A percentile compares a stretch with the other conserved stretches of the same genome.
Evolutionary conservation across 2,329 filamentous ascomycete genomes (phyloP).

Genomic region (Acrodontium crateriforme): DNA sequence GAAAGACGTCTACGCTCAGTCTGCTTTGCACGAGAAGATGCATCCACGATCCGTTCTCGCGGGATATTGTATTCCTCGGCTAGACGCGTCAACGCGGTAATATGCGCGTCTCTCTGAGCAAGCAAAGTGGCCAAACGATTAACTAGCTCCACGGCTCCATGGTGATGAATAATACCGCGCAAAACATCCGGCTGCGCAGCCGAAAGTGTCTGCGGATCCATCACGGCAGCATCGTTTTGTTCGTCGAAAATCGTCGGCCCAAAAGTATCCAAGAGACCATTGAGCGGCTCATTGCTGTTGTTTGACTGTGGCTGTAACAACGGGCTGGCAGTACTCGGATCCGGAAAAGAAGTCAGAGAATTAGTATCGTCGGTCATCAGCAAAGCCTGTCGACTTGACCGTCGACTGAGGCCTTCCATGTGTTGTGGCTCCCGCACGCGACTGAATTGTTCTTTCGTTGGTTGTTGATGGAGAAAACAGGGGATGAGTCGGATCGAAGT

Average conservation of each 20-base stretch:
- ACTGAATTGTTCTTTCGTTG: too few species aligned
- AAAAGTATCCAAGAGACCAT: constrained; percentile 16
- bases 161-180: constrained; percentile 16
- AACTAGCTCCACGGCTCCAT: constrained; percentile 18
- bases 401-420: constrained; percentile 9
- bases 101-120: constrained; percentile 21
- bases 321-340: constrained; percentile 13
- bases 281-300: constrained; percentile 8
- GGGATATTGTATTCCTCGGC: constrained; percentile 21
- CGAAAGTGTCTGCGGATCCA: constrained; percentile 16
- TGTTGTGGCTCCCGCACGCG: too few species aligned
- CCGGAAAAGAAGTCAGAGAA: constrained; percentile 20
- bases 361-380: constrained; percentile 9
- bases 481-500: too few species aligned
- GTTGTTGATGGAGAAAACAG: too few species aligned
- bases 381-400: constrained; percentile 4
- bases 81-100: constrained; percentile 20
- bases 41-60: constrained; percentile 13
- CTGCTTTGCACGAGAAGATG: constrained; percentile 15
- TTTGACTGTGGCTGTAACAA: not conserved
- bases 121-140: constrained; percentile 15
- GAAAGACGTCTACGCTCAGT: constrained; percentile 15
- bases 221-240: constrained; percentile 6
- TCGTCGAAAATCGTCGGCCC: constrained; percentile 21
- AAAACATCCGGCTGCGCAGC: constrained; percentile 12